Evolutionary conservation across 139 green algal species (phyloP).

Genomic region (Chlamydomonas asymmetrica): DNA sequence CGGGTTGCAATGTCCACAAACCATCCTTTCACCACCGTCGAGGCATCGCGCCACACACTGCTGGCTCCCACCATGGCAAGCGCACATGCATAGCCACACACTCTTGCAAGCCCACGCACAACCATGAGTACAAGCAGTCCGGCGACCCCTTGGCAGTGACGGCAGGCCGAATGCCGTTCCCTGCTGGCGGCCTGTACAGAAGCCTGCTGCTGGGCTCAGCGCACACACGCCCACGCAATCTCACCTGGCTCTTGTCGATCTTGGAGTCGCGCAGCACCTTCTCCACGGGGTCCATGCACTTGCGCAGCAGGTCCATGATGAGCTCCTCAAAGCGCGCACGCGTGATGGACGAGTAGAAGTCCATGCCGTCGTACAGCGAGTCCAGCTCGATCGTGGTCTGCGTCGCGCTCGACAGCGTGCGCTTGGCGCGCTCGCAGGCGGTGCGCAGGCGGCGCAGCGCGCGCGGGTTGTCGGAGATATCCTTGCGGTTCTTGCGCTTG

Average conservation of each 20-base stretch:
- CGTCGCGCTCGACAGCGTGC: constrained; percentile 7
- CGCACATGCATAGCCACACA: too few species aligned
- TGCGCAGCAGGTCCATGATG: constrained; percentile 91
- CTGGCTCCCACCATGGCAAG: too few species aligned
- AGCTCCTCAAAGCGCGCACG: constrained; percentile 86
- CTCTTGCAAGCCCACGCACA: too few species aligned
- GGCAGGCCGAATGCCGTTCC: too few species aligned
- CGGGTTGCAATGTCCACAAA: too few species aligned
- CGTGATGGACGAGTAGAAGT: constrained; percentile 95
- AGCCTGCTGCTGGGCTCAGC: too few species aligned
- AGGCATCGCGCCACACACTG: too few species aligned
- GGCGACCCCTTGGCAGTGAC: too few species aligned
- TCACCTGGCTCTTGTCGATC: background rate
- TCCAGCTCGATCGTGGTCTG: constrained; percentile 95
- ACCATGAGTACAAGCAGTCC: too few species aligned
- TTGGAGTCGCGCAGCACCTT: constrained; percentile 47
- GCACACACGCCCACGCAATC: too few species aligned
- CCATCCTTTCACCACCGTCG: too few species aligned
- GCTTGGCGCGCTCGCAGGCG: constrained; percentile 82
- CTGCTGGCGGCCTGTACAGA: too few species aligned
- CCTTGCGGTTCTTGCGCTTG: constrained; percentile 94
- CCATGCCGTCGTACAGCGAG: constrained; percentile 91
- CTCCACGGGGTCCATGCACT: constrained; percentile 97
- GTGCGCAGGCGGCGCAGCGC: constrained; percentile 69
- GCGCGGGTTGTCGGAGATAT: constrained; percentile 64